A percentile compares a stretch with the other conserved stretches of the same genome.
Evolutionary conservation across 148 eudicot genomes (phyloP).

Genomic region (Mesembryanthemum crystallinum): DNA sequence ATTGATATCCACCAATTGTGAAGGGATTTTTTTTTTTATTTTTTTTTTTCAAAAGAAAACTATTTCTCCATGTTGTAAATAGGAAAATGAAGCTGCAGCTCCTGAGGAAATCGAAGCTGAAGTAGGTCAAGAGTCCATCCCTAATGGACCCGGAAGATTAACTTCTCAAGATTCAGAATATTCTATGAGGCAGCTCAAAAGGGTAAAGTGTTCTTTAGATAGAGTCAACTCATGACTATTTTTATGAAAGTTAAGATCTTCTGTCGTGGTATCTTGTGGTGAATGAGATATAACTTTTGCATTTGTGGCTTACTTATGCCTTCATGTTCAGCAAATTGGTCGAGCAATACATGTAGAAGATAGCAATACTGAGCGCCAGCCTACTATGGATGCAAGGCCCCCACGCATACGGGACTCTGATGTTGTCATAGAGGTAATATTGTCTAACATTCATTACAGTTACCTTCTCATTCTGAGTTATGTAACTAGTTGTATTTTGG

Average conservation of each 20-base stretch:
- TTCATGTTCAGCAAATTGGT: constrained; percentile 27
- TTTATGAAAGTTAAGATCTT: not conserved
- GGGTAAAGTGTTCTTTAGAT: constrained; percentile 15
- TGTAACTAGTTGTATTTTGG: constrained; percentile 11
- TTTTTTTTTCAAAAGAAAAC: no score
- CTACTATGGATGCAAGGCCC: constrained; percentile 25
- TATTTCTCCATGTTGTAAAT: not conserved
- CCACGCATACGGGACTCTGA: constrained; percentile 24
- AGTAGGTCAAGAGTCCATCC: constrained; percentile 5
- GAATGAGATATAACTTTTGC: not conserved
- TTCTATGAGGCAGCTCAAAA: constrained; percentile 4
- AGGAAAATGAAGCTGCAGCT: constrained; percentile 5
- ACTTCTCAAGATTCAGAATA: constrained; percentile 20
- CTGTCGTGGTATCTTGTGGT: not conserved
- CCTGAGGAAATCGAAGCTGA: not conserved
- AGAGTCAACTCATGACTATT: no score
- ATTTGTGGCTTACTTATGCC: constrained; percentile 6
- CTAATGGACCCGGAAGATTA: constrained; percentile 7
- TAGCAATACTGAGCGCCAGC: constrained; percentile 28
- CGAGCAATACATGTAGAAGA: constrained; percentile 32
- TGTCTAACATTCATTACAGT: not conserved
- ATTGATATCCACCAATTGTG: not conserved
- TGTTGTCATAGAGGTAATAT: constrained; percentile 30
- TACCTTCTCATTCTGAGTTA: constrained; percentile 1
- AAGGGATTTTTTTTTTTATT: not conserved